phyloP scores from a whole-genome alignment of 164 flowering plant species.

The Brasenia schreberi region DNA sequence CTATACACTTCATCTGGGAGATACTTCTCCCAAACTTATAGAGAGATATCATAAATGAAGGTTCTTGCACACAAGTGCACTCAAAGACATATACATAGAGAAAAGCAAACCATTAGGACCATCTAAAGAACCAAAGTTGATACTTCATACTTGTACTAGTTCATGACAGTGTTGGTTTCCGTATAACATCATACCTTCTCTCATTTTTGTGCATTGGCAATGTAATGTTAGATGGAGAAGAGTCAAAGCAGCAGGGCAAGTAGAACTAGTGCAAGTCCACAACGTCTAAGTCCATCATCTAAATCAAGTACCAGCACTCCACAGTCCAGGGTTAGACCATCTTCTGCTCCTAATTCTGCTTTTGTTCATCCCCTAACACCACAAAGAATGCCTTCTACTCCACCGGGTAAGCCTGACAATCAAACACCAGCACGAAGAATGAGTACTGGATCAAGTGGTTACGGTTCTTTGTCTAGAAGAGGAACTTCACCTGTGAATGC shows the following conservation, averaged over 20 bases:
- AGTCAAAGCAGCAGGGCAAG: conserved; percentile 33
- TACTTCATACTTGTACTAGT: not conserved
- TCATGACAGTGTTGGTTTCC: not conserved
- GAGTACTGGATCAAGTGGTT: conserved; percentile 47
- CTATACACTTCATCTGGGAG: too few relatives aligned
- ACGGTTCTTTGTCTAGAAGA: conserved; percentile 17
- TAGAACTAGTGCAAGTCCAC: conserved; percentile 90
- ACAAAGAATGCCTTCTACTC: conserved; percentile 56
- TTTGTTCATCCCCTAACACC: conserved; percentile 33
- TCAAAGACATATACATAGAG: not conserved
- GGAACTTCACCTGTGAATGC: conserved; percentile 62
- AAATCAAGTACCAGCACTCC: conserved; percentile 30
- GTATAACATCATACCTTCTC: too few relatives aligned
- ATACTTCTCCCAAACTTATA: too few relatives aligned
- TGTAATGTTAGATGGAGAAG: conserved; percentile 27
- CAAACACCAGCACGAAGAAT: conserved; percentile 49
- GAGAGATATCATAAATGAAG: not conserved
- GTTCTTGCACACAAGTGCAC: not conserved
- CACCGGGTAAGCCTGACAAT: conserved; percentile 50
- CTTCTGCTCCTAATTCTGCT: conserved; percentile 57
- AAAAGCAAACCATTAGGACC: not conserved
- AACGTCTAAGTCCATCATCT: conserved; percentile 81
- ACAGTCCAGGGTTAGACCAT: conserved; percentile 57
- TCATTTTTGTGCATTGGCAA: too few relatives aligned
- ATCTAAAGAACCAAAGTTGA: not conserved